Conservation (phyloP, 495 filamentous ascomycete species). For the Jackrogersella multiformis region DNA sequence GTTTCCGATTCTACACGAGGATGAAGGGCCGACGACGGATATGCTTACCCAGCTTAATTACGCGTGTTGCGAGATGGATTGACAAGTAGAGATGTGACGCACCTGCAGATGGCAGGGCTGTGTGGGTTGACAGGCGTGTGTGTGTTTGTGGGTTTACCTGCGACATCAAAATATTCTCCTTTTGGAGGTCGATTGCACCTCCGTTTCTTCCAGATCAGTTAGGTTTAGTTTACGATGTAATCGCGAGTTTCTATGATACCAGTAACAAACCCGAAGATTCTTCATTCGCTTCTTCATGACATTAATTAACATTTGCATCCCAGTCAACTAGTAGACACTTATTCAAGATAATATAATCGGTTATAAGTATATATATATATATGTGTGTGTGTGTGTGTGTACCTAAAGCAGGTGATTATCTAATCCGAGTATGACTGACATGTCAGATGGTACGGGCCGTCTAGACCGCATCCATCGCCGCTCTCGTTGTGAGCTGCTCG, state of each 20-base stretch:
- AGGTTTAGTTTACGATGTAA: conserved; percentile 50
- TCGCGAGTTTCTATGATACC: conserved; percentile 50
- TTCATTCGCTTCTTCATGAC: conserved; percentile 11
- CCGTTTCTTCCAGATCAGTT: conserved; percentile 45
- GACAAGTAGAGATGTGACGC: conserved; percentile 10
- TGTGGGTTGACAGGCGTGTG: conserved; percentile 9
- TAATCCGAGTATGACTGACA: background rate
- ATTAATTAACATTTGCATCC: background rate
- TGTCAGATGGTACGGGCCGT: background rate
- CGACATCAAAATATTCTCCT: conserved; percentile 45
- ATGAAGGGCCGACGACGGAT: conserved; percentile 28
- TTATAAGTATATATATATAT: background rate
- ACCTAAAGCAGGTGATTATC: background rate
- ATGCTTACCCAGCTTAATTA: conserved; percentile 36
- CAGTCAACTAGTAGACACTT: background rate
- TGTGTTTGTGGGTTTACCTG: conserved; percentile 10
- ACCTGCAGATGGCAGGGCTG: conserved; percentile 14
- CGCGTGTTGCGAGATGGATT: conserved; percentile 15
- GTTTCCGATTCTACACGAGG: conserved; percentile 28
- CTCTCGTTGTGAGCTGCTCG: conserved; percentile 89
- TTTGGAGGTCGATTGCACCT: conserved; percentile 31
- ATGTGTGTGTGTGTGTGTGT: background rate
- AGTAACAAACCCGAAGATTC: conserved; percentile 23
- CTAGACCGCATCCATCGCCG: conserved; percentile 88
- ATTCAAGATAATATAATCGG: no score